Conservation (phyloP, 2,329 filamentous ascomycete species). For the Daldinia sp. region DNA sequence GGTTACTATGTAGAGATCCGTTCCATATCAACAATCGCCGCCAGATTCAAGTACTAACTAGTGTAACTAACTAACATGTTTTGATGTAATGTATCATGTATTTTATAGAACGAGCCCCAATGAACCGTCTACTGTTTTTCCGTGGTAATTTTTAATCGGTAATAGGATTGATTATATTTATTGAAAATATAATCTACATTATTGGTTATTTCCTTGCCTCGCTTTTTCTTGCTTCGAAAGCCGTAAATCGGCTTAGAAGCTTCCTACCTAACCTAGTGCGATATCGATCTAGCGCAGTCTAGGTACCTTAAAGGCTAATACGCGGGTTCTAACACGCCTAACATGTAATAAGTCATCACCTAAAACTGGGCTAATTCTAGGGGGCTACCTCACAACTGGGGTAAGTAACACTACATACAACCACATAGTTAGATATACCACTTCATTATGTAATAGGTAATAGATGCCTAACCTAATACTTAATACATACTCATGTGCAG, state of each 20-base stretch:
- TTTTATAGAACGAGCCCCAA: not conserved
- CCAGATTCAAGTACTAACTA: too few relatives aligned
- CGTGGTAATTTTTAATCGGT: not conserved
- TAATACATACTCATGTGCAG: too few relatives aligned
- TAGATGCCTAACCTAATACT: not conserved
- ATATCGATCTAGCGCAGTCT: not conserved
- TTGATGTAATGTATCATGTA: too few relatives aligned
- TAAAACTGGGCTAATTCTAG: not conserved
- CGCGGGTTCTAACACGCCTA: too few relatives aligned
- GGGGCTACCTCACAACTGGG: not conserved
- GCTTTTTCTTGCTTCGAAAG: not conserved
- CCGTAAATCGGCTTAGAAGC: not conserved
- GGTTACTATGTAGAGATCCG: too few relatives aligned
- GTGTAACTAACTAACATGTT: too few relatives aligned
- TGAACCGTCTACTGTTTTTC: not conserved
- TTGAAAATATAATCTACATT: not conserved
- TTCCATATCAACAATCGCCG: too few relatives aligned
- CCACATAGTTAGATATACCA: too few relatives aligned
- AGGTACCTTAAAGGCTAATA: not conserved
- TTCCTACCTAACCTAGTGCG: not conserved
- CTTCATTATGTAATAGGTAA: constrained; percentile 3
- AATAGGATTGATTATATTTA: not conserved
- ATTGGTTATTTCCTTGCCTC: not conserved
- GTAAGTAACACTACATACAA: too few relatives aligned
- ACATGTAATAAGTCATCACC: too few relatives aligned